Percentiles rank a stretch among this genome's conserved stretches.
phyloP scores from a whole-genome alignment of 176 grass and related monocot genomes.

The Carex myosuroides region DNA sequence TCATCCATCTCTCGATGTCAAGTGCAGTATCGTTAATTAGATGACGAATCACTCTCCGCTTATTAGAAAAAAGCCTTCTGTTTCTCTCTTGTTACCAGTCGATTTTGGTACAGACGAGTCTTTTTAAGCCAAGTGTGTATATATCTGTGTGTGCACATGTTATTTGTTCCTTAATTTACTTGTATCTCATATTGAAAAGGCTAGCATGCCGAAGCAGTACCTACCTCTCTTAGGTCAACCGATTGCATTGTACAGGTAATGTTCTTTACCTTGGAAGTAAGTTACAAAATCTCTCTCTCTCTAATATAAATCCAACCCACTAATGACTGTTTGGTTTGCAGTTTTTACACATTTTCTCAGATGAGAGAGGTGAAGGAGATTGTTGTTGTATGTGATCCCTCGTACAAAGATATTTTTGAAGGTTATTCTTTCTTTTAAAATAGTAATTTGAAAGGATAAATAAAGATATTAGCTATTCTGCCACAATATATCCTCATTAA shows the following conservation, averaged over 20 bases:
- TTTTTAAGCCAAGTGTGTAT: background rate
- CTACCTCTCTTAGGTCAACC: conserved; percentile 69
- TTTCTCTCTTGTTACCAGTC: background rate
- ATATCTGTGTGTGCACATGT: background rate
- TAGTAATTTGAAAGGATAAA: background rate
- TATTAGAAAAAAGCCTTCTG: no score
- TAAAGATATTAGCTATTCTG: background rate
- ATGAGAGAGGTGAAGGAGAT: conserved; percentile 95
- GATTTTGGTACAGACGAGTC: background rate
- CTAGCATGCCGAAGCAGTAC: conserved; percentile 96
- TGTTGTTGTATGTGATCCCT: conserved; percentile 90
- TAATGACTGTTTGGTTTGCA: conserved; percentile 24
- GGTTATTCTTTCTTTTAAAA: conserved; percentile 34
- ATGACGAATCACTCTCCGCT: no score
- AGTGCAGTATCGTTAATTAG: no score
- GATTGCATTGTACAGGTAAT: conserved; percentile 88
- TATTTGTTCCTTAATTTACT: background rate
- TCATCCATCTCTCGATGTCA: no score
- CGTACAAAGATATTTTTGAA: conserved; percentile 84
- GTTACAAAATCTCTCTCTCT: background rate
- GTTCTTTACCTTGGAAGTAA: conserved; percentile 2
- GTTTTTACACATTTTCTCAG: conserved; percentile 70
- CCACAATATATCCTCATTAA: background rate
- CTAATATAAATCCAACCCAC: background rate
- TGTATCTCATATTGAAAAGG: conserved; percentile 36